Conservation (phyloP, 345 rosid genomes). For the Lepidium didymum region DNA sequence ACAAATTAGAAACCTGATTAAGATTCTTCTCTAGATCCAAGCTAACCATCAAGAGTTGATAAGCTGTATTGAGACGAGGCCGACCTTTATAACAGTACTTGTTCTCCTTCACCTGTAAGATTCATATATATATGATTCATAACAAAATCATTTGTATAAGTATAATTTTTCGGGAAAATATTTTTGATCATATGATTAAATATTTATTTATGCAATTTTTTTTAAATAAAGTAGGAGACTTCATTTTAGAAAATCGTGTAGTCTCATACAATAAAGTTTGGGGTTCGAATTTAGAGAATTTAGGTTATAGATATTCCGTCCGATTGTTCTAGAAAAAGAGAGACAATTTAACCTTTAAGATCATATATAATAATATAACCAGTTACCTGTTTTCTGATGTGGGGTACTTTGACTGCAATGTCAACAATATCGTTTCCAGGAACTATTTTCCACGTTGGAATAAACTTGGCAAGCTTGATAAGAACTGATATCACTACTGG, state of each 20-base stretch:
- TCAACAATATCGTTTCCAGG: conserved; percentile 57
- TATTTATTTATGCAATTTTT: too few species aligned
- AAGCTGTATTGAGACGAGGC: conserved; percentile 66
- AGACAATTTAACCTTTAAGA: background rate
- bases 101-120: conserved; percentile 55
- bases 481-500: conserved; percentile 34
- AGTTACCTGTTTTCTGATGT: conserved; percentile 55
- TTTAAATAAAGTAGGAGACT: too few species aligned
- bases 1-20: conserved; percentile 35
- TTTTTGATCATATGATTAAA: too few species aligned
- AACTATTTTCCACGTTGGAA: conserved; percentile 75
- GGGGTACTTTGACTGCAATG: conserved; percentile 52
- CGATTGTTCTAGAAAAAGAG: too few species aligned
- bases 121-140: background rate
- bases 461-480: conserved; percentile 29
- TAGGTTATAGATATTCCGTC: too few species aligned
- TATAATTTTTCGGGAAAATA: background rate
- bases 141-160: background rate
- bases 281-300: too few species aligned
- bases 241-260: too few species aligned
- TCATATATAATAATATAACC: background rate
- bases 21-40: conserved; percentile 58
- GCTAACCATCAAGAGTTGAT: conserved; percentile 45
- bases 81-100: conserved; percentile 74
- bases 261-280: too few species aligned